A percentile compares a stretch with the other conserved stretches of the same genome.
These are phyloP conservation scores for Lachancea nothofagi DNA, from an alignment of 805 yeast species.

Conservation along the genomic window DNA sequence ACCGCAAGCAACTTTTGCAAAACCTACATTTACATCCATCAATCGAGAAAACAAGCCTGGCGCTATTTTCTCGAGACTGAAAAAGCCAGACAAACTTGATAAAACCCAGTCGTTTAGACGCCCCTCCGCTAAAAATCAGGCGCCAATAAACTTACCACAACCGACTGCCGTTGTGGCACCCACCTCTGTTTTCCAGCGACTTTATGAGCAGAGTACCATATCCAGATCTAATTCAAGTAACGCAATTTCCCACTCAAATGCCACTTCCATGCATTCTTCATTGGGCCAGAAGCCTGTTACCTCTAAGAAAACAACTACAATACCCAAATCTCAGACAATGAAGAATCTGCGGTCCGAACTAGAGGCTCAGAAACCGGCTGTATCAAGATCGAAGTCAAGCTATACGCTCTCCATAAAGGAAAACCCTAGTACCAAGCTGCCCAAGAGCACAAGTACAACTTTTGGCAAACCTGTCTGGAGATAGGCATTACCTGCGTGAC, in stretches of 20 bases:
- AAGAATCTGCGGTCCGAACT: slow-evolving; percentile 7
- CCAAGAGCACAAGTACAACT: slow-evolving; percentile 4
- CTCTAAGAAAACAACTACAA: slow-evolving; percentile 1
- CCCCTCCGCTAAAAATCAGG: not conserved
- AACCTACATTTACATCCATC: slow-evolving; percentile 25
- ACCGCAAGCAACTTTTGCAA: slow-evolving; percentile 23
- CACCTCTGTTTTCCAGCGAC: slow-evolving; percentile 25
- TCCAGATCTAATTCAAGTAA: slow-evolving; percentile 23
- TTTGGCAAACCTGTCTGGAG: slow-evolving; percentile 5
- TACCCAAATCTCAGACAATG: slow-evolving; percentile 11
- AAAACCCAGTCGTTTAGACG: not conserved
- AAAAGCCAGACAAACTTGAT: slow-evolving; percentile 4
- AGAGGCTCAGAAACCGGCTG: not conserved
- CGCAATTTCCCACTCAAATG: not conserved
- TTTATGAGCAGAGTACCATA: slow-evolving; percentile 19
- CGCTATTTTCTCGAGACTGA: slow-evolving; percentile 8
- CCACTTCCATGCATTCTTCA: too few relatives aligned
- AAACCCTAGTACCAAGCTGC: not conserved
- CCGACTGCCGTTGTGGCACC: slow-evolving; percentile 7
- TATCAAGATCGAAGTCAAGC: slow-evolving; percentile 7
- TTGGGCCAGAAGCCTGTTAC: slow-evolving; percentile 2
- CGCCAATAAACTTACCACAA: not conserved
- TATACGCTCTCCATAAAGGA: not conserved
- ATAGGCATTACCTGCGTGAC: not conserved
- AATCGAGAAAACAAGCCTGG: slow-evolving; percentile 14